Evolutionary conservation across 2,329 filamentous ascomycete species (phyloP), one percentile per base, ranked within the genome.

Genomic region (Alternaria infectoria): DNA sequence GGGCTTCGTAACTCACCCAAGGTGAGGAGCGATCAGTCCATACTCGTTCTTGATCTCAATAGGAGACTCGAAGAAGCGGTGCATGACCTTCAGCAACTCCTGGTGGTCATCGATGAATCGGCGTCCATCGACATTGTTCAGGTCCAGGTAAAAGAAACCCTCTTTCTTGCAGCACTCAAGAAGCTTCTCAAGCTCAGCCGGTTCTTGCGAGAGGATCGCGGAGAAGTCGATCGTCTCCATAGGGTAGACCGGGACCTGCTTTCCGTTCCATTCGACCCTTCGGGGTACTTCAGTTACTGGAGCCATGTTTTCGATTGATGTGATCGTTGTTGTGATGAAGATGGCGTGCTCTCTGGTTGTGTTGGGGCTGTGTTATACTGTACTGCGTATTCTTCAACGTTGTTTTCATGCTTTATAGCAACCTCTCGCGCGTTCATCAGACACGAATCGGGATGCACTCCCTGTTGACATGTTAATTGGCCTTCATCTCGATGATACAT

Each of bases 91-190:
- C 28, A 87, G 80, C 3, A 83, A 83, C 67, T 85, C 81, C 72
- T 86, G 80, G 66, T 86, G 81, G 74, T 87, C 85, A 36, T 82
- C 80, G 60, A 87, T 80, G 76, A 86, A 82, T 50, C 85, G 76
- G 62, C 84, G 83, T 65, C 85, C 85, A 69, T 87, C 85, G 62
- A 87, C 84, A 65, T 80, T 81, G 65, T 83, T 71, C 10, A 87
- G 81, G 71, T 87, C 83, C 44, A 88, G 81, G 72, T 87, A 86
- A 76, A 87, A 88, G 80, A 83, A 88, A 2, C 86, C 86, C 32
- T 85, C 82, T 19, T 82, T 79, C 62, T 84, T 78, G 74, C 86
- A 87, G 66, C 80, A 81, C 36, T 81, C 77, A 58, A 86, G 73
- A 8, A 87, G 78, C 69, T 83, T 85, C 64, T 87, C 83, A 9